Percentiles rank a stretch among this genome's conserved stretches.
These are phyloP conservation scores for Elsinoe necatrix DNA, from an alignment of 2,329 filamentous ascomycete genomes.

Conservation along the genomic window DNA sequence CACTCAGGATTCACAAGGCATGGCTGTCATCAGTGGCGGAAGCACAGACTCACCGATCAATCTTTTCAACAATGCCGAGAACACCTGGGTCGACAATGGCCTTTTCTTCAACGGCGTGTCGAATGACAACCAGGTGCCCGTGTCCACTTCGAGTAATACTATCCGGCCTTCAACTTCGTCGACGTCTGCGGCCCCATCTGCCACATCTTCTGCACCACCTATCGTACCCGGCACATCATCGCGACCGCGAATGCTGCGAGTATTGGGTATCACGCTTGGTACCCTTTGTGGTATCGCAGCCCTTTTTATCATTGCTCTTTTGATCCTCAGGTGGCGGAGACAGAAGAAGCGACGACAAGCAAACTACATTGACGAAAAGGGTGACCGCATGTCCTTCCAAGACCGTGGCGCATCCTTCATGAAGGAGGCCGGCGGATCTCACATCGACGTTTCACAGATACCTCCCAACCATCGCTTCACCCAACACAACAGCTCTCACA, in stretches of 20 bases:
- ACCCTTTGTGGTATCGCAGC: conserved; percentile 66
- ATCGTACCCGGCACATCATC: conserved; percentile 27
- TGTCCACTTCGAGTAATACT: conserved; percentile 28
- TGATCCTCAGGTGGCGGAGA: conserved; percentile 55
- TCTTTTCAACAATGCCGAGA: conserved; percentile 68
- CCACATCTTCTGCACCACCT: conserved; percentile 28
- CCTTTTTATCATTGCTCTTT: conserved; percentile 62
- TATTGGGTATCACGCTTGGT: conserved; percentile 75
- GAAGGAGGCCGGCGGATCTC: conserved; percentile 42
- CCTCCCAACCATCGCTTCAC: conserved; percentile 21
- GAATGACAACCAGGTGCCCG: conserved; percentile 24
- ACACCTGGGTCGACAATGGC: conserved; percentile 69
- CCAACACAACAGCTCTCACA: conserved; percentile 25
- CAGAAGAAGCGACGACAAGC: conserved; percentile 48
- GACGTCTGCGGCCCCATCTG: conserved; percentile 23
- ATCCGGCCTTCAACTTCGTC: conserved; percentile 30
- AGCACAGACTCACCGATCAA: conserved; percentile 57
- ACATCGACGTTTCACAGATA: conserved; percentile 23
- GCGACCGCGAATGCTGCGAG: conserved; percentile 44
- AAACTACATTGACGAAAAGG: conserved; percentile 37
- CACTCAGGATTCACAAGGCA: conserved; percentile 56
- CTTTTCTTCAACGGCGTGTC: conserved; percentile 47
- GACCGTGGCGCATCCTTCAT: conserved; percentile 46
- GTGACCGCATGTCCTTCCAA: conserved; percentile 41
- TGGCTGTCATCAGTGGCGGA: conserved; percentile 73